Conservation (phyloP, 345 rosid genomes). For the Luvunga scandens region DNA sequence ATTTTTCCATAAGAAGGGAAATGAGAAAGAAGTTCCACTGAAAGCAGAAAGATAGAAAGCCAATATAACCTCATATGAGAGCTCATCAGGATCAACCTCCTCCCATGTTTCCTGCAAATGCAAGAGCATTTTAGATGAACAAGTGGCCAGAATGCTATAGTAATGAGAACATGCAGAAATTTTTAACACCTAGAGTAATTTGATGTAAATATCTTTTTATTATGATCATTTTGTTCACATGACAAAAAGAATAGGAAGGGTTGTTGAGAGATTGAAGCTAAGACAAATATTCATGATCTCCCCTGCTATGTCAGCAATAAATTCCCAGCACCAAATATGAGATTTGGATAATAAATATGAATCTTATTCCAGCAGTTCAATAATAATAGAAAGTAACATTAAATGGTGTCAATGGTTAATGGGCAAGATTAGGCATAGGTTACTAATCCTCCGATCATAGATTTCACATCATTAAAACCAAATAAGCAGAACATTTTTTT, state of each 20-base stretch:
- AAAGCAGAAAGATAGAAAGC: conserved; percentile 5
- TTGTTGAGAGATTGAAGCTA: neutral
- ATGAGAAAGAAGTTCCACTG: neutral
- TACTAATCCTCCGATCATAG: neutral
- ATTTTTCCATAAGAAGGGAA: conserved; percentile 2
- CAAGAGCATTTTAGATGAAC: conserved; percentile 7
- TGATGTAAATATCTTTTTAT: neutral
- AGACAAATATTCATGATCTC: neutral
- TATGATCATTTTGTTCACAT: neutral
- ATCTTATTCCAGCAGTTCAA: neutral
- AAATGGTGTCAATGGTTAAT: neutral
- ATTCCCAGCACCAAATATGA: neutral
- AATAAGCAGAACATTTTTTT: neutral
- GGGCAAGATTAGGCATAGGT: neutral
- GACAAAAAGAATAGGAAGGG: neutral
- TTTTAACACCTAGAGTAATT: neutral
- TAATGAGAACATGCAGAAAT: neutral
- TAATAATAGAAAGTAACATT: neutral
- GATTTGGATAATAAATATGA: neutral
- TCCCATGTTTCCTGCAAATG: conserved; percentile 79
- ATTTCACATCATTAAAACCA: neutral
- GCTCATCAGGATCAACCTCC: conserved; percentile 91
- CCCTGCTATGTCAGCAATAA: neutral
- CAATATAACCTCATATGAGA: conserved; percentile 75
- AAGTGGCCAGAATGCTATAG: neutral